Conservation (phyloP, 169 alveolate genomes). For the Hammondia hammondi region DNA sequence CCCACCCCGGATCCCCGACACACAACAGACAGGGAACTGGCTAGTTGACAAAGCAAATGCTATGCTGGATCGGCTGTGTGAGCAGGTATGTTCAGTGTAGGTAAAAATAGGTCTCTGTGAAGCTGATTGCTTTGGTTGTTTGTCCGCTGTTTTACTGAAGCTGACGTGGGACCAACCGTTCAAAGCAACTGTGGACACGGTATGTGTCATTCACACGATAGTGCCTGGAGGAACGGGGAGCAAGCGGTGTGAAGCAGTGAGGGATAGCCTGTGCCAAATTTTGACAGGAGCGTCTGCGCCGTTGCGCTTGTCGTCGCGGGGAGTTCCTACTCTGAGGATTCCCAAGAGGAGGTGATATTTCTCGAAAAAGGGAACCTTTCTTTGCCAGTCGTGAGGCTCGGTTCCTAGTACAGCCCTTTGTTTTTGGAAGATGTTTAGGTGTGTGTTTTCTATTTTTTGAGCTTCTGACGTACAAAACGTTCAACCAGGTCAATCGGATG, state of each 20-base stretch:
- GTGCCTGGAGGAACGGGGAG: background rate
- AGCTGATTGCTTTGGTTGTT: background rate
- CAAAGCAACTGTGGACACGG: background rate
- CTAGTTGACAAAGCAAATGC: slow-evolving; percentile 60
- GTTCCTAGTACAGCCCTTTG: too few species aligned
- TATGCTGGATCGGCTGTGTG: slow-evolving; percentile 35
- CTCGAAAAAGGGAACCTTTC: background rate
- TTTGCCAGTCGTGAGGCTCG: too few species aligned
- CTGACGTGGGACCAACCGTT: background rate
- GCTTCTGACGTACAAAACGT: too few species aligned
- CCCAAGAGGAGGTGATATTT: background rate
- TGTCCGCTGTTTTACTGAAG: background rate
- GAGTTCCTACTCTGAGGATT: background rate
- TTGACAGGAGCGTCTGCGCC: too few species aligned
- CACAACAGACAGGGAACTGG: slow-evolving; percentile 70
- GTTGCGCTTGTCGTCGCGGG: too few species aligned
- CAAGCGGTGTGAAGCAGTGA: too few species aligned
- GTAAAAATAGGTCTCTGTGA: too few species aligned
- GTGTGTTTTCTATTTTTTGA: too few species aligned
- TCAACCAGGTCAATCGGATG: too few species aligned
- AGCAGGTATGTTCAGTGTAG: background rate
- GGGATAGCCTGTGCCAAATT: too few species aligned
- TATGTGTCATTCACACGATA: background rate
- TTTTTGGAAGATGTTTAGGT: too few species aligned
- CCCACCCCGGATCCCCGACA: slow-evolving; percentile 67